phyloP scores from a whole-genome alignment of 164 flowering plant genomes.

The Stephania japonica region DNA sequence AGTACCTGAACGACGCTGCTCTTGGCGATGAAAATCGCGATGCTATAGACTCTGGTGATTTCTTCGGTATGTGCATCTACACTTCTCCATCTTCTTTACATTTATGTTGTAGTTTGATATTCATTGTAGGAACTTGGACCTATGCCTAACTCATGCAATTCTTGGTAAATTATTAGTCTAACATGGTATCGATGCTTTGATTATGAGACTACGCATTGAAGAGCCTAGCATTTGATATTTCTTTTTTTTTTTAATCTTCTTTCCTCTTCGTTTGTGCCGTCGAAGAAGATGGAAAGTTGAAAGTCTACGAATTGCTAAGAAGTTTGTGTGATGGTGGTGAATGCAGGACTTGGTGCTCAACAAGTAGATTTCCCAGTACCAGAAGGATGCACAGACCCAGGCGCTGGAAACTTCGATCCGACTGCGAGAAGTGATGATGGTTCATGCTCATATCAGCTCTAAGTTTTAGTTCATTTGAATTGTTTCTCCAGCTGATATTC shows the following conservation, averaged over 20 bases:
- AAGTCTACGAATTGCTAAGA: no score
- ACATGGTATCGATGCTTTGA: no score
- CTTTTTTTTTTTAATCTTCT: not conserved
- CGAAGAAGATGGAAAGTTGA: not conserved
- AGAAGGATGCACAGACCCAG: conserved; percentile 44
- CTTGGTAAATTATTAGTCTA: no score
- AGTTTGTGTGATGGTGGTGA: no score
- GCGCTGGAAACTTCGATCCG: conserved; percentile 36
- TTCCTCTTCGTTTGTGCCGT: not conserved
- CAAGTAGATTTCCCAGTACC: conserved; percentile 41
- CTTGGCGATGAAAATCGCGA: conserved; percentile 42
- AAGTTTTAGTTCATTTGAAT: not conserved
- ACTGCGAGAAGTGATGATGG: conserved; percentile 47
- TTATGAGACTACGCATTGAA: no score
- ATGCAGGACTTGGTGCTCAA: conserved; percentile 51
- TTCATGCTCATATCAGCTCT: not conserved
- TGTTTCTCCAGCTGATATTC: no score
- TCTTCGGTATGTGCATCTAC: conserved; percentile 22
- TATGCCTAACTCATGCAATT: no score
- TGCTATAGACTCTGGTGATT: conserved; percentile 22
- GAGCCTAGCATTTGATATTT: no score
- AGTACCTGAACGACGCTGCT: conserved; percentile 35
- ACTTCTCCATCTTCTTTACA: not conserved
- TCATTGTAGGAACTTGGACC: no score
- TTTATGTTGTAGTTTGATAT: no score